Base-by-base conservation (phyloP, 176 grass and related monocot genomes). In the Alopecurus myosuroides region DNA sequence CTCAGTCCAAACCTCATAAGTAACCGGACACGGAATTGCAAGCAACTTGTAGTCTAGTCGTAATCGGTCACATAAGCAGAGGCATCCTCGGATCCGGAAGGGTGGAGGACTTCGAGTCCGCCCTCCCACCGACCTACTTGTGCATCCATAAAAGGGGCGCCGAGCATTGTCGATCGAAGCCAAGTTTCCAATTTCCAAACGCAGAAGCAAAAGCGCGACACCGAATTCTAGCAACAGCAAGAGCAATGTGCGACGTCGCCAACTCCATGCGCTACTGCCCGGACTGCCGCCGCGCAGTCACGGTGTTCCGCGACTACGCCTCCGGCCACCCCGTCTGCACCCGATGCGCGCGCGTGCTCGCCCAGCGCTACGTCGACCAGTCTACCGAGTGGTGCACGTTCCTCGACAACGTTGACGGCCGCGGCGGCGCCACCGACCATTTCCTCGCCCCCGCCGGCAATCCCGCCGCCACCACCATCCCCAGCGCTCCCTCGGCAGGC, bases 281-380 rank as follows among this genome's bases (percentile, higher is more conserved):
- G 23, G 66, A 66, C 13, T 88, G 87, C 87, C 48, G 56, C 15
- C 39, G 55, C 41, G 13, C 6, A 17, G 79, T 77, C 56, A 7
- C 8, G 13, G 74, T 50, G 37, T 39, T 49, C 49, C 31, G 48
- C 13, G 30, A 78, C 73, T 11, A 49, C 73, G n/a, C 45, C 63
- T 40, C 76, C 55, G 68, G 76, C 53, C 26, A 68, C 82, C 55
- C 82, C 33, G 25, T 89, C 52, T 89, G 87, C 66, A 22, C 85
- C 53, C 20, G 17, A 4, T 68, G 78, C 44, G 4, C 20, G 42
- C 44, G 30, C 61, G 19, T 68, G 6, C 11, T 81, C 44, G 12
- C 12, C 61, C 7, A 50, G 7, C 20, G 61, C 82, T 77, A 41
- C 42, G 57, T 85, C 71, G 72, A 85, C 62, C 4, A 26, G 67